Base-by-base conservation (phyloP, 192 early-diverging fungal species). In the Linnemannia hyalina region DNA sequence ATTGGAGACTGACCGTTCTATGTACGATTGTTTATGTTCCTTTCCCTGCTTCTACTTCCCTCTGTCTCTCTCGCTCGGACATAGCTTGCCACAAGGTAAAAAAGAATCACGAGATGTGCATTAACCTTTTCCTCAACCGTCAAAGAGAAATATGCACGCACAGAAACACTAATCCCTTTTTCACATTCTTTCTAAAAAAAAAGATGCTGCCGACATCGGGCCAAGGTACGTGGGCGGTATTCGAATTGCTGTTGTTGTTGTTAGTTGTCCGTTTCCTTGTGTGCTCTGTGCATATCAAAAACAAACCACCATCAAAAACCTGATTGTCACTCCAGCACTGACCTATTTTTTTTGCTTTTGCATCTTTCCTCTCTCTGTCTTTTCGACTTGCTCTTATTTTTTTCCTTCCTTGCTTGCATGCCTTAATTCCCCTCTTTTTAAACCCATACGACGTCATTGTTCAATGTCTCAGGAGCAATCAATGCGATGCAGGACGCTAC, bases 401-500 rank as follows among this genome's bases (percentile, higher is more conserved):
- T 29, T 65, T 32, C 32, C 60, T 29, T 65, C 60, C 11, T 26
- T 65, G 11, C 1, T 65, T 65, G 60, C 29, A 60, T 60, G n/a
- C 60, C 9, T 63, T 63, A 3, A 11, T 10, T 4, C 3, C 29
- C 0, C 32, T 32, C 11, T 23, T 60, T 60, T 32, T 26, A 32
- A 60, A 26, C 23, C 8, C 29, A 29, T 65, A 15, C 49, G 49
- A 52, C 49, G 49, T 52, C 49, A 20, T 35, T 65, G 29, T n/a
- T 49, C 22, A 23, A 18, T 54, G 16, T 65, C 11, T 65, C 32
- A 76, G 75, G 75, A 3, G 75, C 75, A 13, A 47, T 69, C 41
- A 78, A 69, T 18, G 76, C 76, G 4, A 70, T 78, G 65, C 63
- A 70, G 23, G 76, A 78, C 52, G 76, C 76, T 38, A 29, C 44